A percentile compares a stretch with the other conserved stretches of the same genome.
phyloP scores from a whole-genome alignment of 2,329 filamentous ascomycete genomes.

The Magnaporthiopsis rhizophila region DNA sequence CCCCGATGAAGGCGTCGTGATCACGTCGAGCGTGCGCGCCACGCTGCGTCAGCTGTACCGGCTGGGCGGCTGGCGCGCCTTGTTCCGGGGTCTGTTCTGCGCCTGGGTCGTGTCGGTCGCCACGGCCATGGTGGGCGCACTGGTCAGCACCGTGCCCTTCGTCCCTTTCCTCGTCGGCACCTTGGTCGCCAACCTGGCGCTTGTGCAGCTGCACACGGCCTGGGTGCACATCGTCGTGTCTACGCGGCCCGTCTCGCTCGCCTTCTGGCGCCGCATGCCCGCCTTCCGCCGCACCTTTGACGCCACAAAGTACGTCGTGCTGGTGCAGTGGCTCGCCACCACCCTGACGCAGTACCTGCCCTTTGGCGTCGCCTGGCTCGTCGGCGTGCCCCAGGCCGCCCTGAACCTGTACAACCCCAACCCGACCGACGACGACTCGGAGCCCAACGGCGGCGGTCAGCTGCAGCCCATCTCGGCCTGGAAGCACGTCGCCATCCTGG shows the following conservation, averaged over 20 bases:
- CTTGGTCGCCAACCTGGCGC: slow-evolving; percentile 48
- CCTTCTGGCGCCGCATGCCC: slow-evolving; percentile 64
- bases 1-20: slow-evolving; percentile 17
- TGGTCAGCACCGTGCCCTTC: slow-evolving; percentile 34
- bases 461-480: slow-evolving; percentile 30
- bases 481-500: slow-evolving; percentile 38
- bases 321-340: slow-evolving; percentile 51
- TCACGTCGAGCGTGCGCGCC: slow-evolving; percentile 44
- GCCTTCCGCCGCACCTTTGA: slow-evolving; percentile 55
- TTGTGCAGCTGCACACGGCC: slow-evolving; percentile 62
- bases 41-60: slow-evolving; percentile 49
- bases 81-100: slow-evolving; percentile 61
- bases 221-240: slow-evolving; percentile 88
- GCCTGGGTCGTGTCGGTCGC: slow-evolving; percentile 30
- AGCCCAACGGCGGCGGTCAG: slow-evolving; percentile 25
- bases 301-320: slow-evolving; percentile 60
- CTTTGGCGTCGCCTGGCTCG: slow-evolving; percentile 33
- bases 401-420: not conserved
- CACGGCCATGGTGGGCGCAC: slow-evolving; percentile 26
- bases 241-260: slow-evolving; percentile 41
- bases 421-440: slow-evolving; percentile 19
- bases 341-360: slow-evolving; percentile 42
- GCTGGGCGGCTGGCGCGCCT: slow-evolving; percentile 54
- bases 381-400: slow-evolving; percentile 35
- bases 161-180: slow-evolving; percentile 31